Percentiles rank a stretch among this genome's conserved stretches.
These are phyloP conservation scores for Xylariomycetidae sp. DNA, from an alignment of 2,329 filamentous ascomycete species.

Conservation along the genomic window DNA sequence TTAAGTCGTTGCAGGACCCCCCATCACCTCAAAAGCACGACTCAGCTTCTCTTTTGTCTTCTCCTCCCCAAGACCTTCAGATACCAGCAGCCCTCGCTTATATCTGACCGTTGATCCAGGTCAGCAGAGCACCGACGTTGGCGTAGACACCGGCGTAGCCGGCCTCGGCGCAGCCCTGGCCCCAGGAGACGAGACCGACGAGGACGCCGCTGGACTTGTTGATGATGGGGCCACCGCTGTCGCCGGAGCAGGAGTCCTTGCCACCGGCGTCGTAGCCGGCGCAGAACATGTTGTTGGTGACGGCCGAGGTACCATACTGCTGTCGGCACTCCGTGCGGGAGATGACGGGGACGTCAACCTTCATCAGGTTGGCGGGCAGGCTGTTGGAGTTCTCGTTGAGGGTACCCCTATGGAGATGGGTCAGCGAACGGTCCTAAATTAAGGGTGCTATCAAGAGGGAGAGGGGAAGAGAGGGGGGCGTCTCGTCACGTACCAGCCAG, in stretches of 20 bases:
- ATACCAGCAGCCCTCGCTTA: too few relatives aligned
- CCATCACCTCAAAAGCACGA: too few relatives aligned
- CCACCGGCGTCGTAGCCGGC: background rate
- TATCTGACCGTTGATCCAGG: background rate
- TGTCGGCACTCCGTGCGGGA: background rate
- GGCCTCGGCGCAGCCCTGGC: background rate
- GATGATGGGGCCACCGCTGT: background rate
- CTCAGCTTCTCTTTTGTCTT: too few relatives aligned
- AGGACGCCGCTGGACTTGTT: background rate
- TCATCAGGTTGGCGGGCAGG: background rate
- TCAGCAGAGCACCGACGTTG: background rate
- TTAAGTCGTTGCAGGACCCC: too few relatives aligned
- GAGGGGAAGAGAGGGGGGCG: too few relatives aligned
- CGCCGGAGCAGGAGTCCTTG: background rate
- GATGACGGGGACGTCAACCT: background rate
- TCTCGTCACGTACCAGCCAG: background rate
- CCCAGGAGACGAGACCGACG: background rate
- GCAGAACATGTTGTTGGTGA: background rate
- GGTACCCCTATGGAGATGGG: background rate
- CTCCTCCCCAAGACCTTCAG: too few relatives aligned
- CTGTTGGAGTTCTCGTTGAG: background rate
- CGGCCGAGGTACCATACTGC: background rate
- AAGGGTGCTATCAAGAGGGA: too few relatives aligned
- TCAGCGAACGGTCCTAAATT: background rate
- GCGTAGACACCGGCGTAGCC: background rate